Percentiles rank a stretch among this genome's conserved stretches.
These are phyloP conservation scores for Trypanosoma platydactyli DNA, from an alignment of 208 protist genomes.

Conservation along the genomic window DNA sequence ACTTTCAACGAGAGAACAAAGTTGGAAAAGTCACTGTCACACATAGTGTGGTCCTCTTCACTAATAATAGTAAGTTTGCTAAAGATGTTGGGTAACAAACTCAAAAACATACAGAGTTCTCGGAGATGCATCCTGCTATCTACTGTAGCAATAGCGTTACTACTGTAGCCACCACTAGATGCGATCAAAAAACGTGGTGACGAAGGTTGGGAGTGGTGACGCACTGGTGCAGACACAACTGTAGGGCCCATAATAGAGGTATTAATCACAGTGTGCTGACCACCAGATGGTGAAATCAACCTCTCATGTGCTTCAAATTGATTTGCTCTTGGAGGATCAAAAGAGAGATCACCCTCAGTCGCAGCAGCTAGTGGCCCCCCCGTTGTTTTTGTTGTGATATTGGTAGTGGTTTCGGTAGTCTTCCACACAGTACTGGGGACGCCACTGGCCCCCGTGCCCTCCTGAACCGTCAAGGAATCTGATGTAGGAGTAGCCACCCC, in stretches of 20 bases:
- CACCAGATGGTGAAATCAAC: neutral
- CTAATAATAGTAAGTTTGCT: constrained; percentile 46
- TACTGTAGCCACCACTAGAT: constrained; percentile 1
- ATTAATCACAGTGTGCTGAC: constrained; percentile 7
- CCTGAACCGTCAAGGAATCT: neutral
- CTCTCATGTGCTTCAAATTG: neutral
- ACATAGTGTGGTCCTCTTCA: constrained; percentile 50
- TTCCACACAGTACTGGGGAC: neutral
- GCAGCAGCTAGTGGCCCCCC: no score
- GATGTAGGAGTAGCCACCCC: neutral
- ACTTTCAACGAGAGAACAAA: constrained; percentile 65
- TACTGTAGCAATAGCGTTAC: constrained; percentile 25
- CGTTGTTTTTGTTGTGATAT: no score
- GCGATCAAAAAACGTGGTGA: constrained; percentile 4
- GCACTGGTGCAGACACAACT: neutral
- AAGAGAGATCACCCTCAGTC: neutral
- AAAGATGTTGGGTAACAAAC: constrained; percentile 61
- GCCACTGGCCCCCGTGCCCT: no score
- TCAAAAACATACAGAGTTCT: constrained; percentile 70
- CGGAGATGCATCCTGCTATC: constrained; percentile 56
- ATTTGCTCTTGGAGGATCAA: neutral
- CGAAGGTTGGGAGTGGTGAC: neutral
- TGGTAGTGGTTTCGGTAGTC: neutral
- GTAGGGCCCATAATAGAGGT: constrained; percentile 9
- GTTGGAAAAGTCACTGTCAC: constrained; percentile 53